Conservation (phyloP, 768 basidiomycete species). For the Krasilnikovozyma curviuscula region DNA sequence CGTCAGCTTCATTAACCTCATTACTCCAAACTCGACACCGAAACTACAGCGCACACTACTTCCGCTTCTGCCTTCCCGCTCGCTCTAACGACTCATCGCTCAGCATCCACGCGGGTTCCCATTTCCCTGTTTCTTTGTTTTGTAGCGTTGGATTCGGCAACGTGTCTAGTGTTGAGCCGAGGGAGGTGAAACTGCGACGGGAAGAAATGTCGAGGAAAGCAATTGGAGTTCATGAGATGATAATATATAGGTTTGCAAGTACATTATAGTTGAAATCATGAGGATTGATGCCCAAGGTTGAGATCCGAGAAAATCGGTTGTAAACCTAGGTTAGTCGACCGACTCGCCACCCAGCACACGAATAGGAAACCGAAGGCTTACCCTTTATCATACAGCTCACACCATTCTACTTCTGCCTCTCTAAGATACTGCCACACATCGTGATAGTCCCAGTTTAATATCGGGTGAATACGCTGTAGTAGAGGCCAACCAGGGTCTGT, state of each 20-base stretch:
- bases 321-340: neutral
- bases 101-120: conserved; percentile 65
- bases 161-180: conserved; percentile 89
- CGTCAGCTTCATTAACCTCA: too few species aligned
- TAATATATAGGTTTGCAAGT: neutral
- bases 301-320: neutral
- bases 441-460: conserved; percentile 82
- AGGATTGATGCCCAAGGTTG: neutral
- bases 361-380: conserved; percentile 27
- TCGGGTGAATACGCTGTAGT: conserved; percentile 80
- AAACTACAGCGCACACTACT: too few species aligned
- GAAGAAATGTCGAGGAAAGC: neutral
- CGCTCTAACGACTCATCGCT: conserved; percentile 54
- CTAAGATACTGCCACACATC: conserved; percentile 79
- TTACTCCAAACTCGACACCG: too few species aligned
- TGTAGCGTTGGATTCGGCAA: conserved; percentile 70
- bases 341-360: neutral
- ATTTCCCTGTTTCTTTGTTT: conserved; percentile 25
- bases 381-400: conserved; percentile 78
- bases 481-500: conserved; percentile 80
- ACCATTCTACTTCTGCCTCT: conserved; percentile 59
- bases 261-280: neutral
- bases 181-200: conserved; percentile 73
- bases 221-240: neutral
- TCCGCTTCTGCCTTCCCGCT: conserved; percentile 22